Evolutionary conservation across 192 early-diverging fungal genomes (phyloP), one percentile per base, ranked within the genome.

Genomic region (Backusella circina): DNA sequence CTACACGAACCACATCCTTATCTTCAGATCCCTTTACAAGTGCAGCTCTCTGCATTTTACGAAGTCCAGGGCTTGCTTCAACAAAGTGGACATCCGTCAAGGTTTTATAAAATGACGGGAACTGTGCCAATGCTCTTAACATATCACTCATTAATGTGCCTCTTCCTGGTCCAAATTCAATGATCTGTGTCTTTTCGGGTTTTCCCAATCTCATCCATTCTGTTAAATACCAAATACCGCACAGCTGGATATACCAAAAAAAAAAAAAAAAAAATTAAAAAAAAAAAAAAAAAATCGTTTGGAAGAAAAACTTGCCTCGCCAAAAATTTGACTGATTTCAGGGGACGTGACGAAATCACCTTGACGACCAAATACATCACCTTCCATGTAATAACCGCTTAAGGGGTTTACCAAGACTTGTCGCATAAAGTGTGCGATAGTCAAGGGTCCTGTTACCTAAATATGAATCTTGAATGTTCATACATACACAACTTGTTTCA

Each of bases 301-400:
- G n/a, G n/a, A n/a, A n/a, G n/a, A n/a, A n/a, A 28, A n/a, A 21
- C 64, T 50, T 82, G 93, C 91, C 82, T 97, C 97, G 36, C 98
- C 96, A 92, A 98, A 99, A 90, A 98, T 94, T 85, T 99, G 96
- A 78, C 91, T 93, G 79, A 99, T 96, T 81, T 99, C 98, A 3
- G 98, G 98, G 9, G 94, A 95, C 5, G 98, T 99, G 18, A 92
- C 91, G 85, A 99, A 99, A 75, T 99, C 98, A 15, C 97, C 97
- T 70, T 93, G 70, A 12, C 78, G 75, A 18, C 98, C 98, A 86
- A 99, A 95, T 10, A 96, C 94, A 76, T 97, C 93, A 1, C 91
- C 90, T 65, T 89, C 86, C 86, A 94, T 97, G 82, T 99, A 99
- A 82, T 99, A 99, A 9, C 98, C 98, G 36, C 92, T 93, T 2